Base-by-base conservation (phyloP, 306 rosid genomes). In the Mucuna pruriens region DNA sequence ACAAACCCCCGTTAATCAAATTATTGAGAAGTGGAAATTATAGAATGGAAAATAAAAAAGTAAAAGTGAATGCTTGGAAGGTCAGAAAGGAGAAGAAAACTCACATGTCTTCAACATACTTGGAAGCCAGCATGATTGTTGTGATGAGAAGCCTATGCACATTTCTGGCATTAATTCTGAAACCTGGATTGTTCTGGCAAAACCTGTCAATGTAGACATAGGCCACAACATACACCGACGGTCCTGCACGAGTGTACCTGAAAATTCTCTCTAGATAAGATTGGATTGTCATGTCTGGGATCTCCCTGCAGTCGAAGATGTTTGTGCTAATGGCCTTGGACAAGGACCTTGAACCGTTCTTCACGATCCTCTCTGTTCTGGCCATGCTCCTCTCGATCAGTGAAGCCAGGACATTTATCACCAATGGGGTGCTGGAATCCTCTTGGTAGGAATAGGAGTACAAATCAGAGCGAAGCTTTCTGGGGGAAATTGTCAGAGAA, bases 61-160 rank as follows among this genome's bases (percentile, higher is more conserved):
- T 13, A 61, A 0, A 63, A 63, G 1, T 6, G 70, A 17, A n/a
- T 12, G 6, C 36, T n/a, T n/a, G n/a, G n/a, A n/a, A 26, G 40
- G 23, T 60, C 15, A 55, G 8, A 12, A 64, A 17, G 38, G 49
- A 4, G 60, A 44, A 55, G 64, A 55, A 39, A 65, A 89, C 97
- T 90, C 71, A 94, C 98, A 89, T 86, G 92, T 94, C 98, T 80
- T 94, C 98, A 3, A 90, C 96, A 69, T 91, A 94, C 67, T 94
- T 94, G 12, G 96, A 92, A 78, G 98, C 98, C 29, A 92, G 90
- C 98, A 94, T 94, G 31, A 94, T 91, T 36, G 97, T 92, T 7
- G 98, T 94, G n/a, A 92, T 86, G 70, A 94, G 96, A 74, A 94
- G 93, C 48, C 98, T 88, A 42, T 94, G 97, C 0, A 94, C 98